Evolutionary conservation across 2,329 filamentous ascomycete species (phyloP).

Genomic region (Fusarium brevicatenulatum): DNA sequence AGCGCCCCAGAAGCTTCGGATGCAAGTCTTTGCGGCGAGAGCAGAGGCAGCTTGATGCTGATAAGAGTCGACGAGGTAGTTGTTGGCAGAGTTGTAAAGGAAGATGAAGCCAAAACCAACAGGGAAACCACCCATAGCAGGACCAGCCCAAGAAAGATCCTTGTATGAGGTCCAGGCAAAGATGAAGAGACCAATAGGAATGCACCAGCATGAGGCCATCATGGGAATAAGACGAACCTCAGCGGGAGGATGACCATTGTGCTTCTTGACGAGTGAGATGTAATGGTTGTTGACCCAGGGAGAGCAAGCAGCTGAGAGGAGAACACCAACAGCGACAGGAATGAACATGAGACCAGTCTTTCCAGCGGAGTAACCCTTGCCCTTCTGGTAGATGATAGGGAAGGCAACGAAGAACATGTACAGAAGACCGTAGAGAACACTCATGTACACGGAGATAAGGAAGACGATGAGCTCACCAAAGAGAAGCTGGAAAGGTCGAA

Average conservation of each 20-base stretch:
- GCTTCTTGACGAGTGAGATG: conserved; percentile 67
- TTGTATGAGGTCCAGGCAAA: conserved; percentile 73
- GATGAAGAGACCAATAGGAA: conserved; percentile 67
- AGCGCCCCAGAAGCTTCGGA: conserved; percentile 84
- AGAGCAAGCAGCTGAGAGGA: conserved; percentile 72
- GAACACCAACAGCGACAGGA: conserved; percentile 79
- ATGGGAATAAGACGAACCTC: conserved; percentile 84
- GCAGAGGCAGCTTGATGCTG: conserved; percentile 81
- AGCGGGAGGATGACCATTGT: conserved; percentile 78
- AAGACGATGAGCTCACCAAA: conserved; percentile 88
- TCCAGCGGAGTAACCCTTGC: conserved; percentile 80
- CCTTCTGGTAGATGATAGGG: conserved; percentile 77
- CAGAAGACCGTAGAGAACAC: conserved; percentile 77
- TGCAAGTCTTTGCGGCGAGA: conserved; percentile 82
- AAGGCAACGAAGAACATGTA: conserved; percentile 83
- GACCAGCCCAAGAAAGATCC: conserved; percentile 74
- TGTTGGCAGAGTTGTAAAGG: conserved; percentile 82
- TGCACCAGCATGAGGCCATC: conserved; percentile 80
- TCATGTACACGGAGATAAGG: conserved; percentile 87
- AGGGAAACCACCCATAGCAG: conserved; percentile 74
- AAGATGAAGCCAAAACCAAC: conserved; percentile 87
- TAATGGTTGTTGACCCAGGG: conserved; percentile 87
- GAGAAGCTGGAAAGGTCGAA: conserved; percentile 86
- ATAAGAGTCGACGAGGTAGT: conserved; percentile 74
- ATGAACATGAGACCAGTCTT: conserved; percentile 89